Conservation (phyloP, 2,329 filamentous ascomycete genomes). For the Orbilia javanica region DNA sequence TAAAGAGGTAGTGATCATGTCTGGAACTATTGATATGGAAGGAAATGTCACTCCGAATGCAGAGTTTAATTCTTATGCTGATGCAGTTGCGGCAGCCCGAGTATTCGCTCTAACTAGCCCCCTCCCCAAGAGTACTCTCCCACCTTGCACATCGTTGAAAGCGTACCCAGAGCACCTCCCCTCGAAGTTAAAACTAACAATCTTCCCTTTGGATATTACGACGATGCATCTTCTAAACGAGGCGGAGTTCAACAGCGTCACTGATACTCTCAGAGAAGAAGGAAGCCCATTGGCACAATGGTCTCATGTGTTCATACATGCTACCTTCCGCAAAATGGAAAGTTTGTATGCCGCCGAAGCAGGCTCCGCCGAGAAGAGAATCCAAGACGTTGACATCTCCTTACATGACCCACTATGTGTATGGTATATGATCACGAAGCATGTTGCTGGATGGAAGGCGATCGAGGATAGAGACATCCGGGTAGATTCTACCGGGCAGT, state of each 20-base stretch:
- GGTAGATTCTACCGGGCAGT: constrained; percentile 90
- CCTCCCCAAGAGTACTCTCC: constrained; percentile 82
- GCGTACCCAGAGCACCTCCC: constrained; percentile 76
- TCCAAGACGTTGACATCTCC: constrained; percentile 69
- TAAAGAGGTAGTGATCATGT: constrained; percentile 96
- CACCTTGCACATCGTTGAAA: constrained; percentile 72
- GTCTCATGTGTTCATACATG: constrained; percentile 78
- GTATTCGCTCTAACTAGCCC: constrained; percentile 82
- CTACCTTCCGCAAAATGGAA: constrained; percentile 77
- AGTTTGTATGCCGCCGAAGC: constrained; percentile 72
- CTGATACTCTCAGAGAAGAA: constrained; percentile 68
- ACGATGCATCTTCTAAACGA: constrained; percentile 76
- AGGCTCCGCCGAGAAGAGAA: constrained; percentile 56
- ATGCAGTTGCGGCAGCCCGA: constrained; percentile 80
- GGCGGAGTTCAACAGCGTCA: constrained; percentile 71
- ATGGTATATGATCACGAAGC: constrained; percentile 64
- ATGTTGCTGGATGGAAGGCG: constrained; percentile 69
- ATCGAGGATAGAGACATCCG: constrained; percentile 82
- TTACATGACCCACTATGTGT: constrained; percentile 83
- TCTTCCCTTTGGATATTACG: constrained; percentile 84
- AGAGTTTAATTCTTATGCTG: constrained; percentile 96
- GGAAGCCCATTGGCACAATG: constrained; percentile 81
- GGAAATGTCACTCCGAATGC: constrained; percentile 89
- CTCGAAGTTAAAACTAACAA: constrained; percentile 74
- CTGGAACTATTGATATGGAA: constrained; percentile 80